phyloP scores from a whole-genome alignment of 305 asterid genomes.

The Salvia sclarea region DNA sequence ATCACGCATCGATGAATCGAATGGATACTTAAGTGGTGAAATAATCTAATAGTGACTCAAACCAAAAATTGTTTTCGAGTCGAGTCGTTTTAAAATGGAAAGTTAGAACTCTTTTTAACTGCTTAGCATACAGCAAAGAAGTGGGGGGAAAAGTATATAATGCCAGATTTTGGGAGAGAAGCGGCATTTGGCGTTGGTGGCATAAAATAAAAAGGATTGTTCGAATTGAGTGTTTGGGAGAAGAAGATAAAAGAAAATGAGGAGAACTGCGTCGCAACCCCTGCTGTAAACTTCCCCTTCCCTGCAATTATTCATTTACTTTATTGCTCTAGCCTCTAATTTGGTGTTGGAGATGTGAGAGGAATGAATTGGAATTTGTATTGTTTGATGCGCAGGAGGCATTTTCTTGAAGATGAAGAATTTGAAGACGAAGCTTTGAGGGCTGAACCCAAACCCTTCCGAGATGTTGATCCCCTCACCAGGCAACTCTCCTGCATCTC shows the following conservation, averaged over 20 bases:
- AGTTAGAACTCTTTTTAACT: no score
- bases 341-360: background rate
- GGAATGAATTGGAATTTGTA: background rate
- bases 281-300: constrained; percentile 44
- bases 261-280: constrained; percentile 63
- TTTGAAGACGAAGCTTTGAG: constrained; percentile 19
- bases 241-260: constrained; percentile 44
- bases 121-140: background rate
- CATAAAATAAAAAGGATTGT: no score
- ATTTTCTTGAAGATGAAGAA: constrained; percentile 43
- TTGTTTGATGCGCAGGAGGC: constrained; percentile 39
- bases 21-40: no score
- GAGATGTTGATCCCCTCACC: constrained; percentile 34
- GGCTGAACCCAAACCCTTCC: constrained; percentile 27
- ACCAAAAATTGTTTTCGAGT: no score
- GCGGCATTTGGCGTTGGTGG: background rate
- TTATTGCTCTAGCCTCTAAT: background rate
- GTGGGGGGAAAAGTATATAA: background rate
- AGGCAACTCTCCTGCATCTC: constrained; percentile 45
- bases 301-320: background rate
- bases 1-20: no score
- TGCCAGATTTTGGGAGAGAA: background rate
- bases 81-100: no score
- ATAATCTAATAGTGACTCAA: no score
- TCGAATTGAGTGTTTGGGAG: background rate